These are phyloP conservation scores for Penicillium fimorum DNA, from an alignment of 495 filamentous ascomycete genomes.

Conservation along the genomic window DNA sequence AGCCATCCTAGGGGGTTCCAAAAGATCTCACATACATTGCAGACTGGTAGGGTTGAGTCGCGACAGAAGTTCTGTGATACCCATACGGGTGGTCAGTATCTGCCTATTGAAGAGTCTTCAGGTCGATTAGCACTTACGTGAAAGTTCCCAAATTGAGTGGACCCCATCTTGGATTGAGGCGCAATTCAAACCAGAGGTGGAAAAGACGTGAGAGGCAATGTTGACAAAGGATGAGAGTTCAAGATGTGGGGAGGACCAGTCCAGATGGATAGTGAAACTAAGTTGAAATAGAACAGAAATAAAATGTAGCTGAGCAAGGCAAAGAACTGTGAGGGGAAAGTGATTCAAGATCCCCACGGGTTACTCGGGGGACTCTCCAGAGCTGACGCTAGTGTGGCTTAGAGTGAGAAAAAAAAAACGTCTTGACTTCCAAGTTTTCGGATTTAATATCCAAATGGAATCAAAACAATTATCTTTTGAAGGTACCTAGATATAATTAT, in stretches of 20 bases:
- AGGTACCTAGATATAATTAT: too few relatives aligned
- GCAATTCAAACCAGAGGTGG: slow-evolving; percentile 13
- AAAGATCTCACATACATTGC: slow-evolving; percentile 72
- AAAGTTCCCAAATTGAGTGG: slow-evolving; percentile 85
- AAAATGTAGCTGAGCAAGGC: background rate
- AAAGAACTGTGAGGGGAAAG: background rate
- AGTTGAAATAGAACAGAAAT: background rate
- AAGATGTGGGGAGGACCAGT: slow-evolving; percentile 23
- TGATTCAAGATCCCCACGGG: background rate
- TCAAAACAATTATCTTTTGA: background rate
- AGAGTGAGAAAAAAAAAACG: background rate
- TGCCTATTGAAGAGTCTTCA: slow-evolving; percentile 9
- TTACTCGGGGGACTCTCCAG: slow-evolving; percentile 6
- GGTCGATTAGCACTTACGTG: slow-evolving; percentile 58
- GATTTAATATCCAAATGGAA: background rate
- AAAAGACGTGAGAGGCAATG: slow-evolving; percentile 12
- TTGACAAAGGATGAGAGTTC: slow-evolving; percentile 4
- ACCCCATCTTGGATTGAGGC: slow-evolving; percentile 45
- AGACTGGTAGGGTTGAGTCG: slow-evolving; percentile 91
- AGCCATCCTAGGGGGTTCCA: background rate
- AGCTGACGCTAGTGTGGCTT: slow-evolving; percentile 11
- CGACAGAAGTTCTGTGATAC: slow-evolving; percentile 81
- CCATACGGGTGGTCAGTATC: slow-evolving; percentile 21
- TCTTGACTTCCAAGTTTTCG: background rate
- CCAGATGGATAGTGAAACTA: slow-evolving; percentile 21